Evolutionary conservation across 352 stramenopile species (phyloP), one percentile per base, ranked within the genome.

Genomic region (Sclerospora graminicola): DNA sequence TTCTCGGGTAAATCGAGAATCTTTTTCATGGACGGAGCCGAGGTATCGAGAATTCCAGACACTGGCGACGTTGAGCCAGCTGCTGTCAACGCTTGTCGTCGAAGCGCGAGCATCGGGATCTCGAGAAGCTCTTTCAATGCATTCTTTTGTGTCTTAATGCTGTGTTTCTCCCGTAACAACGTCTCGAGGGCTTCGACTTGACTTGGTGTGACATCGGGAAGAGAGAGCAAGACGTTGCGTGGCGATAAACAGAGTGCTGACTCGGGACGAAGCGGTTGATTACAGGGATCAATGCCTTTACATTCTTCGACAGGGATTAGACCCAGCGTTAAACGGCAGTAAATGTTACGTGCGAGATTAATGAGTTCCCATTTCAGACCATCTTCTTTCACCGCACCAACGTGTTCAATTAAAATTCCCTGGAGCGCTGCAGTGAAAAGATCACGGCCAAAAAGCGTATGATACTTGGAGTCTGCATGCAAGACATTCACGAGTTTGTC

Each of bases 361-460:
- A 89, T 84, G 10, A 89, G 64, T 47, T 89, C 77, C 77, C 77
- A 89, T 41, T 86, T 89, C 10, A 89, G 60, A 8, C 67, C 67
- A 39, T 89, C 77, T 54, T 89, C 77, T 52, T 87, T 85, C 26
- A 83, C 74, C 40, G 82, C 65, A 18, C 71, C 74, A 4, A 63
- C 51, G 38, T 77, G 56, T 30, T 89, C 72, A 14, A 64, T 54
- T 15, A 89, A 20, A 24, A 89, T 51, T 18, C 64, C 60, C 19
- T 77, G 55, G 5, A 89, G 49, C 13, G 65, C 63, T 13, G 70
- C 69, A 0, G 67, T 60, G 39, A 89, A 89, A 13, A 89, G 34
- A 11, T 85, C 74, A 5, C 63, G 63, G 0, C 74, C 77, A 4
- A 89, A 48, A 14, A 83, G 48, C 0, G 33, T 24, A 26, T 81